Conservation (phyloP, 2,329 filamentous ascomycete genomes). For the Rhinocladiella similis region DNA sequence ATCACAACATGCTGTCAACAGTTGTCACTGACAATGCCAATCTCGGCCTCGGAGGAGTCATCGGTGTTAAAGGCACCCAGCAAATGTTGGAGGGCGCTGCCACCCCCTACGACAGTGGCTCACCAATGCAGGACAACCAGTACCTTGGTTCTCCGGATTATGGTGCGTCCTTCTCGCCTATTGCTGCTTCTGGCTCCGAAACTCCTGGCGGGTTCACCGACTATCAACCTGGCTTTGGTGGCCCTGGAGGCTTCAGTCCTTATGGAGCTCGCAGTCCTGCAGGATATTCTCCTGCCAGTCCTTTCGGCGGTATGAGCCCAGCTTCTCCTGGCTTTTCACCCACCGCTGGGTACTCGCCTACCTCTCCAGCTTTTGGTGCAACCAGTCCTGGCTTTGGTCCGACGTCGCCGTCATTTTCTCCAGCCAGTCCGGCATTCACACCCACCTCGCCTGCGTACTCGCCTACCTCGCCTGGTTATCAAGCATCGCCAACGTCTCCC, state of each 20-base stretch:
- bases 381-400: constrained; percentile 56
- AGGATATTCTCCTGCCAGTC: constrained; percentile 67
- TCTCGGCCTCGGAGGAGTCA: constrained; percentile 76
- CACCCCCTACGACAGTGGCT: constrained; percentile 83
- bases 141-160: constrained; percentile 64
- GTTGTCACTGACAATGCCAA: constrained; percentile 90
- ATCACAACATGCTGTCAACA: constrained; percentile 93
- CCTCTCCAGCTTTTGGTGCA: constrained; percentile 65
- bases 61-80: constrained; percentile 62
- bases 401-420: constrained; percentile 56
- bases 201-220: constrained; percentile 57
- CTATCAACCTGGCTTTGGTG: constrained; percentile 70
- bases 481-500: constrained; percentile 69
- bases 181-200: constrained; percentile 68
- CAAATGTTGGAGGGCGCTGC: constrained; percentile 69
- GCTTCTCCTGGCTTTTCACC: constrained; percentile 69
- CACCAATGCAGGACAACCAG: constrained; percentile 61
- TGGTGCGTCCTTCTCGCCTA: constrained; percentile 68
- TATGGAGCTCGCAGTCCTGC: constrained; percentile 67
- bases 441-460: constrained; percentile 71
- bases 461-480: constrained; percentile 67
- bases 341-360: constrained; percentile 68
- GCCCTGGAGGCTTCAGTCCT: constrained; percentile 62
- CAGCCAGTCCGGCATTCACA: constrained; percentile 59
- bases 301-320: constrained; percentile 69